Conservation (phyloP, 2,329 filamentous ascomycete species). For the Hypomyces rosellus region DNA sequence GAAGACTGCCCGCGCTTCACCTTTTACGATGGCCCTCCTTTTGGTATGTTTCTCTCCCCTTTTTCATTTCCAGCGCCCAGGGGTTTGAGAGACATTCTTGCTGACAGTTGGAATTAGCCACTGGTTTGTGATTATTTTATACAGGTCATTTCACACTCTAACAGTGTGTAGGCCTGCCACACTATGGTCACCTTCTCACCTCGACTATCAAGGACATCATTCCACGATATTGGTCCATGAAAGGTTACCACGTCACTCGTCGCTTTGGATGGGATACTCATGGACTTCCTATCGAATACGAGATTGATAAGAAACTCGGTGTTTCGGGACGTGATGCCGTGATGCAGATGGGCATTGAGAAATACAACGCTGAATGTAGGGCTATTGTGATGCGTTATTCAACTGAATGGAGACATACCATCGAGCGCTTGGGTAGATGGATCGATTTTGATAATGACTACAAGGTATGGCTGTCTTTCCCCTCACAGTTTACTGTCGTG, state of each 20-base stretch:
- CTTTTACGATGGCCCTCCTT: slow-evolving; percentile 79
- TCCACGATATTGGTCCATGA: slow-evolving; percentile 95
- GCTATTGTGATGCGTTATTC: slow-evolving; percentile 91
- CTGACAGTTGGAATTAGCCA: too few species aligned
- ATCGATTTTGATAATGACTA: slow-evolving; percentile 98
- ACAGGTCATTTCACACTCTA: too few species aligned
- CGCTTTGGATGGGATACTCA: slow-evolving; percentile 95
- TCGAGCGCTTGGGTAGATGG: slow-evolving; percentile 87
- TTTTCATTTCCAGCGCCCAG: too few species aligned
- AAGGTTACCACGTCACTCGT: slow-evolving; percentile 84
- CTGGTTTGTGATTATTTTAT: too few species aligned
- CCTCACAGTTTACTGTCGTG: background rate
- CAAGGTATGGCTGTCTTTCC: slow-evolving; percentile 50
- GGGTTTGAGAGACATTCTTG: too few species aligned
- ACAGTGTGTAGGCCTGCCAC: slow-evolving; percentile 52
- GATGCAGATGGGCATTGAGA: slow-evolving; percentile 74
- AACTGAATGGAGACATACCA: slow-evolving; percentile 77
- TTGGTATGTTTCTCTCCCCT: slow-evolving; percentile 51
- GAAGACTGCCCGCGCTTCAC: slow-evolving; percentile 78
- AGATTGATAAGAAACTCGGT: slow-evolving; percentile 93
- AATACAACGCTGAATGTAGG: slow-evolving; percentile 87
- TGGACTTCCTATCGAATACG: slow-evolving; percentile 89
- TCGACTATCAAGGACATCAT: slow-evolving; percentile 98
- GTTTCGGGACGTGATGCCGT: slow-evolving; percentile 86
- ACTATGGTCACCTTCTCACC: slow-evolving; percentile 70